phyloP scores from a whole-genome alignment of 352 stramenopile species.

The Pythium vanterpoolii region DNA sequence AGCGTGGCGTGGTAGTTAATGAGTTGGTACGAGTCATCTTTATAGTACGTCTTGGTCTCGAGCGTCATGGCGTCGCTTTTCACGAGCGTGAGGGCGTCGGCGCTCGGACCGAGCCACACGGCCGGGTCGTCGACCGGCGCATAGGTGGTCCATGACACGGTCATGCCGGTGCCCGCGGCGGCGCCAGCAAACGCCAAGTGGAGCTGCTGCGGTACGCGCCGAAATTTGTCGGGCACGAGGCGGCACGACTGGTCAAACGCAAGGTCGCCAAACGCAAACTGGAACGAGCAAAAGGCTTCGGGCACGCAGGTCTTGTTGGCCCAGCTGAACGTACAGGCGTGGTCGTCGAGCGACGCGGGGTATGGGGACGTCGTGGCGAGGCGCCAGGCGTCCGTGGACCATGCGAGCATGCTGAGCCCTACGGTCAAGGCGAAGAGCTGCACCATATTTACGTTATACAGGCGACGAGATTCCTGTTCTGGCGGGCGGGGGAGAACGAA shows the following conservation, averaged over 20 bases:
- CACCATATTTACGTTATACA: background rate
- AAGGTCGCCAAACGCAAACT: slow-evolving; percentile 24
- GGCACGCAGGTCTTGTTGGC: slow-evolving; percentile 10
- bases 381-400: background rate
- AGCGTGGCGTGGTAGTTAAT: slow-evolving; percentile 47
- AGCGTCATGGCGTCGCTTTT: background rate
- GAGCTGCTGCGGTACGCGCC: slow-evolving; percentile 26
- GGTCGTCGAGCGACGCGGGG: slow-evolving; percentile 11
- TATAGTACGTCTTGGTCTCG: slow-evolving; percentile 21
- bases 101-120: slow-evolving; percentile 23
- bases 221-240: slow-evolving; percentile 8
- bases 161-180: slow-evolving; percentile 28
- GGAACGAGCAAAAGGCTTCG: slow-evolving; percentile 18
- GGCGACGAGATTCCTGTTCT: background rate
- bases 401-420: background rate
- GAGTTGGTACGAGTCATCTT: slow-evolving; percentile 28
- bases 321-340: slow-evolving; percentile 14
- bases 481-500: too few species aligned
- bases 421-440: background rate
- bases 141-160: slow-evolving; percentile 30
- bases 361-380: background rate
- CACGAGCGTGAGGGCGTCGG: slow-evolving; percentile 1
- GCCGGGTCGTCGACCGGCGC: slow-evolving; percentile 4
- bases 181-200: slow-evolving; percentile 28
- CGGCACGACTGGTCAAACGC: slow-evolving; percentile 25